These are phyloP conservation scores for Aspergillus texensis DNA, from an alignment of 2,329 filamentous ascomycete species.

Conservation along the genomic window DNA sequence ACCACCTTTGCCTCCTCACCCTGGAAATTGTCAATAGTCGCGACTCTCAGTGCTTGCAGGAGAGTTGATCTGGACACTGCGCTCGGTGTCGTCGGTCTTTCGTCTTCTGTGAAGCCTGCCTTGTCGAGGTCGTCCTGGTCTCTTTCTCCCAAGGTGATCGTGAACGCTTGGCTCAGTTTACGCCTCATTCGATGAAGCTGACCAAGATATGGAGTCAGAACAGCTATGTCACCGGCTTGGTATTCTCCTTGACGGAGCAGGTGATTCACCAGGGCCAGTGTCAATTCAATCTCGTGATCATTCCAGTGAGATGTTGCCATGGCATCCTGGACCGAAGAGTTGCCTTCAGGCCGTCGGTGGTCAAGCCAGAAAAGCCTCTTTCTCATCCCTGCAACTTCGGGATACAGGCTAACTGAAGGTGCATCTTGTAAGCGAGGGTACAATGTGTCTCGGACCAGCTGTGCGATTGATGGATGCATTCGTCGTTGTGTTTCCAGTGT, in stretches of 20 bases:
- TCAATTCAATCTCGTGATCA: conserved; percentile 64
- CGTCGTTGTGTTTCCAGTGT: conserved; percentile 62
- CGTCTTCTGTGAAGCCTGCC: conserved; percentile 37
- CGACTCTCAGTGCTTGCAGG: conserved; percentile 55
- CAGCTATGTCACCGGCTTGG: conserved; percentile 63
- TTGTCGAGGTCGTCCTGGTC: conserved; percentile 59
- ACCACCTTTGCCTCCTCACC: conserved; percentile 75
- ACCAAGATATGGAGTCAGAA: conserved; percentile 65
- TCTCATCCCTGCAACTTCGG: conserved; percentile 52
- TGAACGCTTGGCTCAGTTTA: conserved; percentile 50
- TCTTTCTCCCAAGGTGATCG: conserved; percentile 66
- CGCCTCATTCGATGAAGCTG: conserved; percentile 53
- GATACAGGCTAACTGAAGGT: conserved; percentile 36
- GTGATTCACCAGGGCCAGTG: conserved; percentile 63
- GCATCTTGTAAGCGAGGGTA: conserved; percentile 62
- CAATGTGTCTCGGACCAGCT: conserved; percentile 58
- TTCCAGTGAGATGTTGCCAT: conserved; percentile 52
- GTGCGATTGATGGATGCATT: conserved; percentile 66
- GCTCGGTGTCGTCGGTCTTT: conserved; percentile 17
- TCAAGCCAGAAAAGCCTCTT: conserved; percentile 57
- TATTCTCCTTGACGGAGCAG: conserved; percentile 68
- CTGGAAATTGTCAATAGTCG: conserved; percentile 76
- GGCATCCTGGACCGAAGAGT: conserved; percentile 24
- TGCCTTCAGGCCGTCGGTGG: conserved; percentile 47
- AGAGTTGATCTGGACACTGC: conserved; percentile 46